A percentile compares a stretch with the other conserved stretches of the same genome.
Evolutionary conservation across 805 yeast genomes (phyloP).

Genomic region (Teunomyces pallodes): DNA sequence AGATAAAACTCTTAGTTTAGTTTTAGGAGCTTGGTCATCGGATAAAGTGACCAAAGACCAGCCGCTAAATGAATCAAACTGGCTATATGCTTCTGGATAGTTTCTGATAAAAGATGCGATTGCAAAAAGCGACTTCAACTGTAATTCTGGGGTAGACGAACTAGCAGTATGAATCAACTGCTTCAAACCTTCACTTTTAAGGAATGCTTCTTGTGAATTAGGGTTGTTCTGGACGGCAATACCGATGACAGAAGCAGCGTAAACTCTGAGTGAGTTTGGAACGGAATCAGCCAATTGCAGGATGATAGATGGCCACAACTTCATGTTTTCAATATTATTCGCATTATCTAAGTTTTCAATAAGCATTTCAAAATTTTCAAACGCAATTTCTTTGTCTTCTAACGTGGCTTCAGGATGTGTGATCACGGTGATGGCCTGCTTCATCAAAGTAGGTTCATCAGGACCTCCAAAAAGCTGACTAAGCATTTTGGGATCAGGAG

Average conservation of each 20-base stretch:
- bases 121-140: conserved; percentile 73
- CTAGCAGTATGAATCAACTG: conserved; percentile 41
- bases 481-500: conserved; percentile 76
- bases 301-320: conserved; percentile 76
- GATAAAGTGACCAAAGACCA: conserved; percentile 48
- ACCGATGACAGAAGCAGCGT: conserved; percentile 75
- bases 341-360: conserved; percentile 94
- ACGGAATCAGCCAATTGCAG: conserved; percentile 43
- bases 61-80: conserved; percentile 60
- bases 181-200: conserved; percentile 49
- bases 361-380: conserved; percentile 90
- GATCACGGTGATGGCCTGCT: conserved; percentile 64
- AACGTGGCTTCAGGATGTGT: conserved; percentile 53
- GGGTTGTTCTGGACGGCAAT: conserved; percentile 92
- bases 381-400: conserved; percentile 69
- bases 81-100: conserved; percentile 50
- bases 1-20: conserved; percentile 54
- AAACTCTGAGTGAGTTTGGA: conserved; percentile 43
- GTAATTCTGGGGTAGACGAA: conserved; percentile 28
- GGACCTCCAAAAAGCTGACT: conserved; percentile 75
- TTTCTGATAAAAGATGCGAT: conserved; percentile 73
- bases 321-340: conserved; percentile 79
- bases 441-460: conserved; percentile 90
- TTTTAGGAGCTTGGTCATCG: conserved; percentile 35
- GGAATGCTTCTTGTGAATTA: conserved; percentile 65